A percentile compares a stretch with the other conserved stretches of the same genome.
Conservation (phyloP, 1,284 basidiomycete species). For the Pseudozyma pruni region DNA sequence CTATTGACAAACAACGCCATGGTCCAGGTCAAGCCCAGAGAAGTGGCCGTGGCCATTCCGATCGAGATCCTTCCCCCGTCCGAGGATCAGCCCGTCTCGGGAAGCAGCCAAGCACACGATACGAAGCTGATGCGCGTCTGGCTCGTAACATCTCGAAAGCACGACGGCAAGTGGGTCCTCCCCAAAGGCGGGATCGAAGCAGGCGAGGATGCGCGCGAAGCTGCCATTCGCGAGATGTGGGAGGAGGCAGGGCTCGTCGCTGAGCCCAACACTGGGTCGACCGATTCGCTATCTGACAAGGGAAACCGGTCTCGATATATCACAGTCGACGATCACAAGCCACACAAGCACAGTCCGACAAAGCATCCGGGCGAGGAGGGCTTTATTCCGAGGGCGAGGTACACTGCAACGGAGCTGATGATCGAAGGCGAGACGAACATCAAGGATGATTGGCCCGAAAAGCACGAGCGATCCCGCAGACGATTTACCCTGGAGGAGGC, state of each 20-base stretch:
- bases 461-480: conserved; percentile 47
- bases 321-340: conserved; percentile 50
- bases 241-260: conserved; percentile 54
- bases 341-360: conserved; percentile 52
- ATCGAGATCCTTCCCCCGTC: not conserved
- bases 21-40: conserved; percentile 30
- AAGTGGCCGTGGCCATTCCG: conserved; percentile 56
- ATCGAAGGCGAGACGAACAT: conserved; percentile 7
- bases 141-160: conserved; percentile 63
- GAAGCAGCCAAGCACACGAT: not conserved
- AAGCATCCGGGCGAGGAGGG: conserved; percentile 8
- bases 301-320: not conserved
- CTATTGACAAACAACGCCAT: too few relatives aligned
- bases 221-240: conserved; percentile 60
- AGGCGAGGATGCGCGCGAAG: conserved; percentile 49
- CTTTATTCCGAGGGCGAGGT: conserved; percentile 54
- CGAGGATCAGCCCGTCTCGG: not conserved
- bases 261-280: not conserved
- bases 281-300: conserved; percentile 8
- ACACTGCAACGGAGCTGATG: conserved; percentile 49
- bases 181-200: conserved; percentile 65
- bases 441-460: conserved; percentile 52
- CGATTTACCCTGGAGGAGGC: conserved; percentile 48
- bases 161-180: conserved; percentile 50
- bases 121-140: conserved; percentile 31